phyloP scores from a whole-genome alignment of 768 basidiomycete genomes.

The Nidularia pulvinata region DNA sequence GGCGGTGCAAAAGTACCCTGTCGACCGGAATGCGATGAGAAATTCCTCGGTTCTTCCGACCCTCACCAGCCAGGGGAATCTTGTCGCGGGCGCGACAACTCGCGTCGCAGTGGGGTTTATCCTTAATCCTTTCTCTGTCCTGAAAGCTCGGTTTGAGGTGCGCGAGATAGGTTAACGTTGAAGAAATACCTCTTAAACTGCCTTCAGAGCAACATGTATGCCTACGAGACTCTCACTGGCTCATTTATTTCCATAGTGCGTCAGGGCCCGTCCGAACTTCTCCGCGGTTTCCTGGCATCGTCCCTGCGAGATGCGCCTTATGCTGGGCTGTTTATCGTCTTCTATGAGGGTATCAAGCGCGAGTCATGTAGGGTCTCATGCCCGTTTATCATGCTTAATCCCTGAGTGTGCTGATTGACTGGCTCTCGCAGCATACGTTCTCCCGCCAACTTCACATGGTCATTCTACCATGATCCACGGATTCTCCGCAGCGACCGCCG shows the following conservation, averaged over 20 bases:
- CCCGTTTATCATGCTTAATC: neutral
- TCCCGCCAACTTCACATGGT: constrained; percentile 40
- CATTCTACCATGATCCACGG: constrained; percentile 57
- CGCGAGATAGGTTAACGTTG: constrained; percentile 9
- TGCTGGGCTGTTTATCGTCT: constrained; percentile 86
- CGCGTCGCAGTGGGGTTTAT: constrained; percentile 82
- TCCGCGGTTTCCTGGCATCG: constrained; percentile 86
- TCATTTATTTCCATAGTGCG: constrained; percentile 61
- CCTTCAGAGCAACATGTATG: constrained; percentile 73
- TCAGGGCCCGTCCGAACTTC: constrained; percentile 78
- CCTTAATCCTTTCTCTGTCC: constrained; percentile 87
- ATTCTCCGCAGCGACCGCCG: constrained; percentile 75
- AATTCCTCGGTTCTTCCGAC: constrained; percentile 58
- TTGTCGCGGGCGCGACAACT: constrained; percentile 82
- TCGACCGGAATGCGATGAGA: constrained; percentile 17
- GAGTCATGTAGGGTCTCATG: constrained; percentile 51
- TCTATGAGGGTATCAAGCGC: constrained; percentile 86
- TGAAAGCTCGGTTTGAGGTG: constrained; percentile 94
- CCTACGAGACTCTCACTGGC: constrained; percentile 59
- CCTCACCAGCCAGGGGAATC: constrained; percentile 77
- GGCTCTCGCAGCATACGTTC: constrained; percentile 30
- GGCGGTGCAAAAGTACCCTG: constrained; percentile 15
- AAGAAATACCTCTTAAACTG: neutral
- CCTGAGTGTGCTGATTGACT: neutral
- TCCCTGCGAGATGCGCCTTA: constrained; percentile 95